Evolutionary conservation across 2,329 filamentous ascomycete species (phyloP).

Genomic region (Aspergillus floridensis): DNA sequence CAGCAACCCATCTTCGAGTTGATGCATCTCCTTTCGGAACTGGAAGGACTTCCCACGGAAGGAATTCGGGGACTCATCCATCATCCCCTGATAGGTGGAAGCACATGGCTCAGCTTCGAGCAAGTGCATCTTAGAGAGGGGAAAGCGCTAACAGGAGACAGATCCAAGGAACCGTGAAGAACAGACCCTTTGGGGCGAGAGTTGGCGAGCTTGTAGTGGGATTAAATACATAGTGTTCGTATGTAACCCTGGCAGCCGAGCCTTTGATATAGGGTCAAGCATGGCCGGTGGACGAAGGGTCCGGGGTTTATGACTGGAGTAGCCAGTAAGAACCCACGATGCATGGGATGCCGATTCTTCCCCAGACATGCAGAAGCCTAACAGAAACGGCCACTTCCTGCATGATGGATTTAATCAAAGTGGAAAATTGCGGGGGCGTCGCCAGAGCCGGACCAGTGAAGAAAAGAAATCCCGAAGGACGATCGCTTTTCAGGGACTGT

Average conservation of each 20-base stretch:
- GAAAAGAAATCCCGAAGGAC: not conserved
- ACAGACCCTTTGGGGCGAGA: constrained; percentile 1
- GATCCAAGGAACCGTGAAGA: not conserved
- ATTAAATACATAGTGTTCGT: not conserved
- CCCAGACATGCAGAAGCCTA: constrained; percentile 3
- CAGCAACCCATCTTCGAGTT: not conserved
- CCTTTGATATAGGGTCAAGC: constrained; percentile 1
- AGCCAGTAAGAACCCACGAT: not conserved
- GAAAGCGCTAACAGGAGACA: not conserved
- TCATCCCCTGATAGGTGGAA: not conserved
- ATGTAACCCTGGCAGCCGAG: not conserved
- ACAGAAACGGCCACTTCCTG: constrained; percentile 5
- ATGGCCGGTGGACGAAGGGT: not conserved
- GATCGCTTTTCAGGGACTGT: constrained; percentile 1
- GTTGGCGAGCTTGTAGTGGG: constrained; percentile 2
- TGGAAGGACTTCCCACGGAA: not conserved
- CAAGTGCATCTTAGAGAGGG: not conserved
- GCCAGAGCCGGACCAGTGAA: not conserved
- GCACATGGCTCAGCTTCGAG: not conserved
- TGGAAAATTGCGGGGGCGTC: constrained; percentile 4
- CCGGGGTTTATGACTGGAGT: not conserved
- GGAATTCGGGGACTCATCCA: not conserved
- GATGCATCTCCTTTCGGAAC: not conserved
- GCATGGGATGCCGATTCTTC: constrained; percentile 3
- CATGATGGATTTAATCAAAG: constrained; percentile 7